Conservation (phyloP, 805 yeast genomes). For the Saccharomycopsis javanensis region DNA sequence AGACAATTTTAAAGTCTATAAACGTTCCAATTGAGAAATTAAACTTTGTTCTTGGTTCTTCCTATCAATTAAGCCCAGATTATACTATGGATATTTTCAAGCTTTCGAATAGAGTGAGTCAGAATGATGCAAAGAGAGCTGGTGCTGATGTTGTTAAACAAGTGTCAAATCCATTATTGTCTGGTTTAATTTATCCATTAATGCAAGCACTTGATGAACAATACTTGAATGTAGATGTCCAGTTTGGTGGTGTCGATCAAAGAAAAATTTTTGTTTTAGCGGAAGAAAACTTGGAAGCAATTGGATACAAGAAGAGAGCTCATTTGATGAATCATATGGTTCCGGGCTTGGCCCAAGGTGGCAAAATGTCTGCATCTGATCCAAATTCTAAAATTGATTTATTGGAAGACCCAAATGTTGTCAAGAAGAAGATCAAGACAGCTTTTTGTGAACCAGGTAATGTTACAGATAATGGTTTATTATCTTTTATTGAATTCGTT, state of each 20-base stretch:
- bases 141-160: constrained; percentile 99
- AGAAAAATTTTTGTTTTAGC: constrained; percentile 95
- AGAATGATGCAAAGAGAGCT: constrained; percentile 95
- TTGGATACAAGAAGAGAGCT: constrained; percentile 95
- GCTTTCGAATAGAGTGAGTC: constrained; percentile 75
- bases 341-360: constrained; percentile 95
- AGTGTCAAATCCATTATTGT: constrained; percentile 84
- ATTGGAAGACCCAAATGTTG: constrained; percentile 77
- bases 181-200: constrained; percentile 92
- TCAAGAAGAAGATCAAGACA: constrained; percentile 80
- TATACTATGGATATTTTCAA: constrained; percentile 87
- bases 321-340: constrained; percentile 99
- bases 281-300: constrained; percentile 76
- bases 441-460: constrained; percentile 96
- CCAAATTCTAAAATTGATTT: constrained; percentile 96
- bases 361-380: constrained; percentile 98
- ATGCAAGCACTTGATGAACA: constrained; percentile 99
- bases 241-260: constrained; percentile 98
- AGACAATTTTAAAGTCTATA: constrained; percentile 75
- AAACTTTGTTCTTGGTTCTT: constrained; percentile 75
- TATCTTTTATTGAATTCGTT: constrained; percentile 78
- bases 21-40: constrained; percentile 89
- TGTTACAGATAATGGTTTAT: constrained; percentile 81
- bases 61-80: constrained; percentile 70
- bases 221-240: constrained; percentile 78